These are phyloP conservation scores for Mytilinidion resinicola DNA, from an alignment of 495 filamentous ascomycete genomes.

Conservation along the genomic window DNA sequence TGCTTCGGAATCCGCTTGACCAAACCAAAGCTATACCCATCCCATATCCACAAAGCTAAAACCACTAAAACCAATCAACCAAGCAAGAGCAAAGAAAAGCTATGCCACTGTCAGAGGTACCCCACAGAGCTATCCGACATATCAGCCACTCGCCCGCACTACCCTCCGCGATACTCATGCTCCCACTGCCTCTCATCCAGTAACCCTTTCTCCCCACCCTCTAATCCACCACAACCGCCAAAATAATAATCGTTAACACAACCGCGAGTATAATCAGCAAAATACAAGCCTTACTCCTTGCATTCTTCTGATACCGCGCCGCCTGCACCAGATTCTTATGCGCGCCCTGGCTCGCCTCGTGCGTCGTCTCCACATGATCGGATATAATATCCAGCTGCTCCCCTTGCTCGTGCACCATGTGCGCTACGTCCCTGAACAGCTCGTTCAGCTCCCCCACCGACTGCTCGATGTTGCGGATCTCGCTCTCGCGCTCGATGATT, in stretches of 20 bases:
- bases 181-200: too few relatives aligned
- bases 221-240: constrained; percentile 71
- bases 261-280: constrained; percentile 85
- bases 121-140: too few relatives aligned
- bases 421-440: constrained; percentile 91
- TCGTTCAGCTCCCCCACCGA: constrained; percentile 93
- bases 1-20: too few relatives aligned
- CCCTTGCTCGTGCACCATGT: constrained; percentile 92
- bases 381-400: constrained; percentile 82
- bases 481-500: constrained; percentile 89
- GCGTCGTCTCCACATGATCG: constrained; percentile 76
- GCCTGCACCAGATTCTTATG: constrained; percentile 78
- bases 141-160: too few relatives aligned
- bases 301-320: constrained; percentile 85
- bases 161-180: too few relatives aligned
- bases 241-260: constrained; percentile 78
- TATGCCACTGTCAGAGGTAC: too few relatives aligned
- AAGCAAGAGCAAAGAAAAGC: too few relatives aligned
- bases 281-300: constrained; percentile 85
- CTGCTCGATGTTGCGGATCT: constrained; percentile 96
- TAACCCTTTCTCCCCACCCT: not conserved
- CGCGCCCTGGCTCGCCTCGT: constrained; percentile 72
- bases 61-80: too few relatives aligned
- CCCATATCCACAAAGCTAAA: too few relatives aligned
- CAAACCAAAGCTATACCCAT: too few relatives aligned